Evolutionary conservation across 345 rosid species (phyloP).

Genomic region (Lumnitzera littorea): DNA sequence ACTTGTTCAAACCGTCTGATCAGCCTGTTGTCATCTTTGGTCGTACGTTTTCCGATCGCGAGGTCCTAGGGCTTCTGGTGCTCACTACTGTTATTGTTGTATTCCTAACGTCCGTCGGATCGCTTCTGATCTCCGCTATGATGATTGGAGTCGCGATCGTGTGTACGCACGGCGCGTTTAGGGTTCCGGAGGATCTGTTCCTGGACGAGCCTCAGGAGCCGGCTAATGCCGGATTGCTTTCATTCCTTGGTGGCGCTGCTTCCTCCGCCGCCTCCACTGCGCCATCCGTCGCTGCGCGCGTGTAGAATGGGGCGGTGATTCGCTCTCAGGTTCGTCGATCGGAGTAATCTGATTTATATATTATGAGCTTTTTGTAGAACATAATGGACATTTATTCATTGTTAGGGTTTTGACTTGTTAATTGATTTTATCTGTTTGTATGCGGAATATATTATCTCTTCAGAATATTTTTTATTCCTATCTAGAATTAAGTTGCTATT

Average conservation of each 20-base stretch:
- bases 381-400: too few relatives aligned
- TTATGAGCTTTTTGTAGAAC: too few relatives aligned
- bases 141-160: conserved; percentile 66
- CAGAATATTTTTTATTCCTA: too few relatives aligned
- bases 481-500: too few relatives aligned
- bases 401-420: too few relatives aligned
- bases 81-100: conserved; percentile 52
- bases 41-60: conserved; percentile 74
- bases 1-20: conserved; percentile 72
- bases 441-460: too few relatives aligned
- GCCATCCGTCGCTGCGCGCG: conserved; percentile 49
- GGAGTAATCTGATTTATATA: too few relatives aligned
- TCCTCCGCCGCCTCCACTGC: conserved; percentile 53
- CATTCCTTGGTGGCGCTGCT: conserved; percentile 66
- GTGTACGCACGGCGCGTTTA: conserved; percentile 75
- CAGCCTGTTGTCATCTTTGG: conserved; percentile 59
- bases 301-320: conserved; percentile 11
- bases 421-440: too few relatives aligned
- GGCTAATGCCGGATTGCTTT: conserved; percentile 46
- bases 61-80: conserved; percentile 50
- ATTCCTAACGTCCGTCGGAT: conserved; percentile 75
- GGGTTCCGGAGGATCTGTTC: conserved; percentile 81
- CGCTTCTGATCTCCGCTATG: conserved; percentile 56
- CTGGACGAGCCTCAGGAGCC: conserved; percentile 68
- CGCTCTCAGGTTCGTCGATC: not conserved